Evolutionary conservation across 257 asterid genomes (phyloP).

Genomic region (Penstemon newberryi): DNA sequence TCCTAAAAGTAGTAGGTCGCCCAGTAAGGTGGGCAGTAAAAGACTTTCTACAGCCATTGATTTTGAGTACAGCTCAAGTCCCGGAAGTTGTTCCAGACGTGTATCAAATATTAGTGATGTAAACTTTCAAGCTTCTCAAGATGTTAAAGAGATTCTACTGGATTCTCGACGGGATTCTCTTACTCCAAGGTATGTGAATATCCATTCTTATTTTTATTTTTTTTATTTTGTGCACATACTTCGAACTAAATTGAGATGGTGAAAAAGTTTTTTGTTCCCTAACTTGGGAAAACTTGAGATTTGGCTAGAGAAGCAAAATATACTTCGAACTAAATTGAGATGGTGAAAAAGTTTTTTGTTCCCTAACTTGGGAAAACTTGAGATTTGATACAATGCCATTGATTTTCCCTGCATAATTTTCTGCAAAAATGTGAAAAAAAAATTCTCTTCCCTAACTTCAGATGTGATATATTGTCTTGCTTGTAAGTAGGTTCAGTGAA

Average conservation of each 20-base stretch:
- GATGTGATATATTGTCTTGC: conserved; percentile 27
- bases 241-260: too few species aligned
- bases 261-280: too few species aligned
- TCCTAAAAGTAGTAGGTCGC: conserved; percentile 66
- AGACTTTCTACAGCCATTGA: conserved; percentile 61
- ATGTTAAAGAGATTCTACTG: conserved; percentile 41
- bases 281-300: too few species aligned
- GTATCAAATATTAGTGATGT: conserved; percentile 52
- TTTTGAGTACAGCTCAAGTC: conserved; percentile 43
- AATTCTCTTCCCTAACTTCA: conserved; percentile 27
- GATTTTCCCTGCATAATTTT: too few species aligned
- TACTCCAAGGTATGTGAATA: conserved; percentile 47
- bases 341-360: too few species aligned
- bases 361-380: too few species aligned
- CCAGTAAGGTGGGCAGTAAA: conserved; percentile 46
- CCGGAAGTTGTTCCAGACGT: conserved; percentile 51
- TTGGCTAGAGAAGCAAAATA: too few species aligned
- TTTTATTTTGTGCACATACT: too few species aligned
- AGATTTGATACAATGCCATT: too few species aligned
- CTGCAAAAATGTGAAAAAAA: background rate
- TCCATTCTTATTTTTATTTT: background rate
- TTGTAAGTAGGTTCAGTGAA: conserved; percentile 46
- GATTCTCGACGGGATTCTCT: conserved; percentile 45
- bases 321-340: too few species aligned
- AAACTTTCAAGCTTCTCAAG: conserved; percentile 46